Evolutionary conservation across 108 stramenopile species (phyloP), one percentile per base, ranked within the genome.

Genomic region (Nitzschia putrida): DNA sequence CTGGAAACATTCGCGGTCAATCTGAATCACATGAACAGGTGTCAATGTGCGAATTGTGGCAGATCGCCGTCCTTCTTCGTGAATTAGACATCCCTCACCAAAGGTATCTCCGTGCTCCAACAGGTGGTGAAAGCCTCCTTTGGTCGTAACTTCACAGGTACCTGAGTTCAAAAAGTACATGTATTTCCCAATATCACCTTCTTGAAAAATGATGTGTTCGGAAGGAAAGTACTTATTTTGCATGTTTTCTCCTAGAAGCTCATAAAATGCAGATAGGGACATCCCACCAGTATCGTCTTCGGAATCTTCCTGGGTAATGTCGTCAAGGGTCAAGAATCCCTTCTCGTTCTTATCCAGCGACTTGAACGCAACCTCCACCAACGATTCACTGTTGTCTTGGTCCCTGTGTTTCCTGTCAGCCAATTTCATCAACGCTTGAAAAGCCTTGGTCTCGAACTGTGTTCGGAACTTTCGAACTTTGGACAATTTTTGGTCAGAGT

Each of bases 161-260:
- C 87, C 87, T 8, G 82, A 83, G 52, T 88, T 83, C 47, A 88
- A 81, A 37, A 88, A 80, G 50, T 84, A 88, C 82, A 88, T 88
- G 57, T 83, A 74, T 53, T 88, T 53, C 11, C 87, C 87, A 21
- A 47, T 56, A 16, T 83, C 85, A 1, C 85, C 85, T 58, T 88
- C 77, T 12, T 58, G 52, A 53, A 85, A 88, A 0, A 88, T 71
- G 11, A 74, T 59, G 54, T 86, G 85, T 13, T 85, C 88, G 21
- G 72, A 66, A 11, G 88, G 85, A 49, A 79, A 86, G 66, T 88
- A 84, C 54, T 67, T 74, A 45, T 83, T 82, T 37, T 79, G 68
- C 88, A 88, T 86, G 50, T 86, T 81, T n/a, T 88, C 88, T 10
- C 82, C 71, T 16, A 88, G 57, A 24, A 88, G 29, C 67, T 84